Evolutionary conservation across 1,284 basidiomycete species (phyloP), one percentile per base, ranked within the genome.

Genomic region (Ustilago cynodontis): DNA sequence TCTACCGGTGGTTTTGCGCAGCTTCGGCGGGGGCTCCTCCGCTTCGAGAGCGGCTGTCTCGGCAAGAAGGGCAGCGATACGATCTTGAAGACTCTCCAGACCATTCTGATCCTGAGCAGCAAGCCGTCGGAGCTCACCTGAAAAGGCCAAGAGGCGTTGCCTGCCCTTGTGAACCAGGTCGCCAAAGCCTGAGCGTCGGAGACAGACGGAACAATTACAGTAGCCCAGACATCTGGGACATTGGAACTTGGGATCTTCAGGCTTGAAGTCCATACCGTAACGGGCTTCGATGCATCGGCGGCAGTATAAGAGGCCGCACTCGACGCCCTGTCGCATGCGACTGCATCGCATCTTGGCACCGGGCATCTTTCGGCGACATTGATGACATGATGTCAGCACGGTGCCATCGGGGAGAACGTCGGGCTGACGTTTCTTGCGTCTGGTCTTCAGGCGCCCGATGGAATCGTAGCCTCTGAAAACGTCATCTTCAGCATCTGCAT

Each of bases 121-220:
- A 28, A 58, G 50, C 31, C 58, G 52, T 35, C 33, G 65, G 57
- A 63, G 58, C 33, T 62, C 20, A 3, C 43, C n/a, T 10, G 67
- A 50, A n/a, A 67, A 61, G 13, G 58, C 68, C 47, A 64, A 18
- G 9, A 62, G 26, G 8, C 57, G 56, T 14, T 71, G 2, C 22
- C 51, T 57, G 53, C 55, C 59, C 20, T 60, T 55, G 14, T 50
- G 49, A 6, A 73, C 29, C 22, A 71, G 33, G 26, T 64, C 51
- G 26, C 66, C 75, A 24, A 66, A 55, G 13, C 68, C 75, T 1
- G 61, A 62, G 4, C 68, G 68, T 33, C 57, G 33, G 14, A 71
- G 64, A 59, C 72, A 77, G 49, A 71, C 50, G n/a, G 73, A 65
- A 55, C 79, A 80, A 47, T 74, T 76, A 66, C 79, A 80, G 39